phyloP scores from a whole-genome alignment of 2,329 filamentous ascomycete genomes.

The Trichoderma lentiforme region DNA sequence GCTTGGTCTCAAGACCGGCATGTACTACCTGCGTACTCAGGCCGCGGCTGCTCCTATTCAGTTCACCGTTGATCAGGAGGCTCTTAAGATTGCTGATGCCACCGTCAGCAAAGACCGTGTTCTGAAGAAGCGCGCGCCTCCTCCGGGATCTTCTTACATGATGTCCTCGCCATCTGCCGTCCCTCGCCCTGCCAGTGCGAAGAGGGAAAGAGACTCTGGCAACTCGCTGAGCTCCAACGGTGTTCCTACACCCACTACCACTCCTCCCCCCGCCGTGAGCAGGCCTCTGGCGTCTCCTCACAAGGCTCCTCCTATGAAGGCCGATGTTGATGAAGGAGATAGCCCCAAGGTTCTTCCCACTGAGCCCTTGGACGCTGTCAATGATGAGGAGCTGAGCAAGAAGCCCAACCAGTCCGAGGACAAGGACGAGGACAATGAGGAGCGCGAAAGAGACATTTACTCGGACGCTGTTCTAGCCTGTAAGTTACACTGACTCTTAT shows the following conservation, averaged over 20 bases:
- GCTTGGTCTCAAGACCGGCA: slow-evolving; percentile 97
- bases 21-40: slow-evolving; percentile 99
- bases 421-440: slow-evolving; percentile 64
- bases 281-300: slow-evolving; percentile 55
- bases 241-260: slow-evolving; percentile 65
- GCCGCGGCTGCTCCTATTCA: slow-evolving; percentile 95
- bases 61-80: slow-evolving; percentile 97
- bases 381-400: slow-evolving; percentile 62
- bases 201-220: slow-evolving; percentile 46
- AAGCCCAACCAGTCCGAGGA: slow-evolving; percentile 64
- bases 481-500: slow-evolving; percentile 45
- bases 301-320: slow-evolving; percentile 68
- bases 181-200: slow-evolving; percentile 64
- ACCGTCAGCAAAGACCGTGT: slow-evolving; percentile 64
- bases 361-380: slow-evolving; percentile 61
- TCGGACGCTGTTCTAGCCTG: slow-evolving; percentile 87
- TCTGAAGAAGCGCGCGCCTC: slow-evolving; percentile 67
- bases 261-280: slow-evolving; percentile 53
- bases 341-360: slow-evolving; percentile 75
- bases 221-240: slow-evolving; percentile 49
- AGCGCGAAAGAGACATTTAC: slow-evolving; percentile 88
- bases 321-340: slow-evolving; percentile 71
- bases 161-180: slow-evolving; percentile 59
- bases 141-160: slow-evolving; percentile 51
- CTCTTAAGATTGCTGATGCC: slow-evolving; percentile 81